Percentiles rank a stretch among this genome's conserved stretches.
Conservation (phyloP, 768 basidiomycete species). For the Tubosaeta brunneosetosa region DNA sequence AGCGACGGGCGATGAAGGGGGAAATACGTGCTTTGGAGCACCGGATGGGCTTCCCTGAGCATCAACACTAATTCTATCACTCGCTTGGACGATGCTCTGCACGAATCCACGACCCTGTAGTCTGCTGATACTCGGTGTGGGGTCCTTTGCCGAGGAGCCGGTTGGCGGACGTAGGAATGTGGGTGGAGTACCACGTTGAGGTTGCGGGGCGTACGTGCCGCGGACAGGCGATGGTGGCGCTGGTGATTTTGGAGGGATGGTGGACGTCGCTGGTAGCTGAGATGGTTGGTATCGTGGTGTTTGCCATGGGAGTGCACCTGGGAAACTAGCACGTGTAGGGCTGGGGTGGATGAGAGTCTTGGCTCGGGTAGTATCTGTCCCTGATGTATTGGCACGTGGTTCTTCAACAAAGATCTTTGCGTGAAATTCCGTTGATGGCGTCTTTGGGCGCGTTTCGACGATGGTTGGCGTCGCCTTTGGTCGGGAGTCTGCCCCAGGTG, state of each 20-base stretch:
- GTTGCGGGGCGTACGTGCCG: constrained; percentile 40
- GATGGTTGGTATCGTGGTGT: constrained; percentile 28
- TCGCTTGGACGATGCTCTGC: constrained; percentile 74
- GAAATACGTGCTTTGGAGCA: constrained; percentile 24
- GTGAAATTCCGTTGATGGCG: constrained; percentile 11
- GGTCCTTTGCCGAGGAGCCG: constrained; percentile 55
- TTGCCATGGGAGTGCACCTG: constrained; percentile 19
- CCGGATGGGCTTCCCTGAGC: constrained; percentile 32
- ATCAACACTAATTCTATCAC: constrained; percentile 43
- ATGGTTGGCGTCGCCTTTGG: constrained; percentile 9
- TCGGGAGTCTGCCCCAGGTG: constrained; percentile 14
- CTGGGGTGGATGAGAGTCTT: constrained; percentile 18
- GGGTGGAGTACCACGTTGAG: constrained; percentile 44
- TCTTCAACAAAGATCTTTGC: constrained; percentile 14
- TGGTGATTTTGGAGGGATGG: constrained; percentile 18
- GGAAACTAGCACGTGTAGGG: constrained; percentile 13
- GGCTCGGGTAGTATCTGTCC: constrained; percentile 11
- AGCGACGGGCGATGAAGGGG: constrained; percentile 29
- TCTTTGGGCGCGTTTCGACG: constrained; percentile 18
- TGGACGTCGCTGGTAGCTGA: constrained; percentile 29
- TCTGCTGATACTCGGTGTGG: constrained; percentile 77
- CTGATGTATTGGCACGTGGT: constrained; percentile 18
- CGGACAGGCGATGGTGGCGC: constrained; percentile 37
- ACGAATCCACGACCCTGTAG: constrained; percentile 85
- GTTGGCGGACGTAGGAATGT: constrained; percentile 47